A percentile compares a stretch with the other conserved stretches of the same genome.
Evolutionary conservation across 1,139 yeast species (phyloP).

Genomic region (Magnusiomyces paraingens): DNA sequence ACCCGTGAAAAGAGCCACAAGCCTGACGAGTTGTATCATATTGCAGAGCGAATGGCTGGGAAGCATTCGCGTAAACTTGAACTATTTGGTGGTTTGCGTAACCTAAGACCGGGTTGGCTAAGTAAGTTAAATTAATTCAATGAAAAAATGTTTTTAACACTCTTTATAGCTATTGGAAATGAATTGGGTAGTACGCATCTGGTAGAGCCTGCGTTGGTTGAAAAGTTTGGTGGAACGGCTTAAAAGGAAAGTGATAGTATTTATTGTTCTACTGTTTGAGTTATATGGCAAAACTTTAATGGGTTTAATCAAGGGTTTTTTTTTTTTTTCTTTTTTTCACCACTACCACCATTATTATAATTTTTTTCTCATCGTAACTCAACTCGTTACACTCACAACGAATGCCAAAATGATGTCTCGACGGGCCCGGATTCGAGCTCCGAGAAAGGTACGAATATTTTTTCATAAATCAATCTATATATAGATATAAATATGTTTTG

Average conservation of each 20-base stretch:
- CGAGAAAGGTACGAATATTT: conserved; percentile 42
- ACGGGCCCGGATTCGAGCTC: conserved; percentile 67
- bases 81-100: conserved; percentile 82
- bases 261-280: conserved; percentile 4
- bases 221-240: conserved; percentile 10
- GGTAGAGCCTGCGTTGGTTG: conserved; percentile 50
- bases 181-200: conserved; percentile 60
- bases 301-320: background rate
- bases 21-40: conserved; percentile 83
- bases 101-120: conserved; percentile 84
- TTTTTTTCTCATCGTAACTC: background rate
- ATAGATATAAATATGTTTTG: background rate
- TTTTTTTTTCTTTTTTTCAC: background rate
- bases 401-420: conserved; percentile 22
- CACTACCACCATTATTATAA: background rate
- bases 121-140: conserved; percentile 27
- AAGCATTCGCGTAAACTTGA: conserved; percentile 70
- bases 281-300: background rate
- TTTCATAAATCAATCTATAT: conserved; percentile 9
- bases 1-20: conserved; percentile 86
- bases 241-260: background rate
- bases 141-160: conserved; percentile 1
- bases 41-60: conserved; percentile 80
- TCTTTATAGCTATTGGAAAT: conserved; percentile 56
- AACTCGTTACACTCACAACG: background rate